These are phyloP conservation scores for Letharia columbiana DNA, from an alignment of 495 filamentous ascomycete genomes.

Conservation along the genomic window DNA sequence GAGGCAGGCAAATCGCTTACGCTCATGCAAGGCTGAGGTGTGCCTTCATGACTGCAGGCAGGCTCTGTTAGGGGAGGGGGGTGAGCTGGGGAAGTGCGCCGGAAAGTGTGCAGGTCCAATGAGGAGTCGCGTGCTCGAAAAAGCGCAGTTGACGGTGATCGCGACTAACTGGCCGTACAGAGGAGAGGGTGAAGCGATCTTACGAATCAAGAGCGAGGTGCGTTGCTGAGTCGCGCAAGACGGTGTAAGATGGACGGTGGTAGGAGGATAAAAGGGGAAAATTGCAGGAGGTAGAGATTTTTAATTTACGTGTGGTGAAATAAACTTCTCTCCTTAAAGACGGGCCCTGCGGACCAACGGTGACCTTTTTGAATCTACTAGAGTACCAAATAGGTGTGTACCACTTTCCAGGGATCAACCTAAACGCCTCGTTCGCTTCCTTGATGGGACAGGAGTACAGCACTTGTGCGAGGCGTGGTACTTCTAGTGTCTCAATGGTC, in stretches of 20 bases:
- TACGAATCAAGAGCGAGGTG: background rate
- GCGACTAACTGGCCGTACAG: background rate
- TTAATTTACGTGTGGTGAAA: conserved; percentile 2
- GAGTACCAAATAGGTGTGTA: background rate
- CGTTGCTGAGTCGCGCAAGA: background rate
- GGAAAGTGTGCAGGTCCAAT: background rate
- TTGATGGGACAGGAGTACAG: no score
- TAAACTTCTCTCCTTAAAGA: conserved; percentile 2
- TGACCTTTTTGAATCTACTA: background rate
- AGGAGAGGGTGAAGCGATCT: background rate
- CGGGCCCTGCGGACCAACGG: background rate
- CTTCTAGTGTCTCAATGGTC: no score
- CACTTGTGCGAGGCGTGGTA: no score
- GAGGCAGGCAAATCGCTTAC: background rate
- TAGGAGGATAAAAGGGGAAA: conserved; percentile 3
- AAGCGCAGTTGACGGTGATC: background rate
- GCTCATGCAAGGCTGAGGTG: conserved; percentile 9
- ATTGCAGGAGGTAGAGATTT: conserved; percentile 6
- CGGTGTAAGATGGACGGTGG: background rate
- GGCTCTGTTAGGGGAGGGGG: background rate
- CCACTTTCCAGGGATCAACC: background rate
- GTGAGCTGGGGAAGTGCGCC: background rate
- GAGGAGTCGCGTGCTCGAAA: background rate
- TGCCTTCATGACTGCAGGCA: conserved; percentile 8
- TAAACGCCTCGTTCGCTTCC: background rate